Evolutionary conservation across 2,329 filamentous ascomycete genomes (phyloP).

Genomic region (Colletotrichum phormii): DNA sequence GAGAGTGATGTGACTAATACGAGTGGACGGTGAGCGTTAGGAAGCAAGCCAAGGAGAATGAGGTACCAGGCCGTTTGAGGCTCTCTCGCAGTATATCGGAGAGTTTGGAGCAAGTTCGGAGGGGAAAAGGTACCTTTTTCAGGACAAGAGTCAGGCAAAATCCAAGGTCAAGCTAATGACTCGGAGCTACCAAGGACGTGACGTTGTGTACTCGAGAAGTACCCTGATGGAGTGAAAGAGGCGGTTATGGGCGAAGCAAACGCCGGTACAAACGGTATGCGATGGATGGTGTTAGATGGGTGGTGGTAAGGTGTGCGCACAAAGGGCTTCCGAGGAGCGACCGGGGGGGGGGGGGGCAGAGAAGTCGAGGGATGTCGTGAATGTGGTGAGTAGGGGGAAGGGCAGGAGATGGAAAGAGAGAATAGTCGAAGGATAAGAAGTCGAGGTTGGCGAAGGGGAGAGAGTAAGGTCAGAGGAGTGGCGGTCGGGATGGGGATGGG

Average conservation of each 20-base stretch:
- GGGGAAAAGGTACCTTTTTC: conserved; percentile 27
- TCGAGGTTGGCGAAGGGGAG: conserved; percentile 20
- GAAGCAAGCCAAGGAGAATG: conserved; percentile 17
- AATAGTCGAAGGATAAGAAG: conserved; percentile 4
- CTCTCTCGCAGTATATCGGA: conserved; percentile 14
- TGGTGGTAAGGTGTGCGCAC: background rate
- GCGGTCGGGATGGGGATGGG: conserved; percentile 25
- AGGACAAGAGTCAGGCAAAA: conserved; percentile 27
- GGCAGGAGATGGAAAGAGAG: conserved; percentile 4
- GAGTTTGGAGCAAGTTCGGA: conserved; percentile 12
- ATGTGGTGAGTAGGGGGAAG: background rate
- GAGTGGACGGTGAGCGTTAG: conserved; percentile 28
- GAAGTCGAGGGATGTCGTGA: conserved; percentile 31
- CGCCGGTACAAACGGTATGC: conserved; percentile 19
- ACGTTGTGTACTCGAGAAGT: conserved; percentile 18
- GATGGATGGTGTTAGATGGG: background rate
- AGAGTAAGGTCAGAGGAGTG: conserved; percentile 3
- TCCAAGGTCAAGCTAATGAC: conserved; percentile 41
- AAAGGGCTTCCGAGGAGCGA: conserved; percentile 2
- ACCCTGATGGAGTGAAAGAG: conserved; percentile 11
- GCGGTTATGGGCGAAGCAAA: conserved; percentile 11
- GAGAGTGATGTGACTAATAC: conserved; percentile 35
- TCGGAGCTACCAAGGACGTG: conserved; percentile 34
- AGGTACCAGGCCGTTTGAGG: conserved; percentile 30
- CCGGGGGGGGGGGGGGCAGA: conserved; percentile 17